A percentile compares a stretch with the other conserved stretches of the same genome.
phyloP scores from a whole-genome alignment of 306 rosid genomes.

The Hippophae rhamnoides region DNA sequence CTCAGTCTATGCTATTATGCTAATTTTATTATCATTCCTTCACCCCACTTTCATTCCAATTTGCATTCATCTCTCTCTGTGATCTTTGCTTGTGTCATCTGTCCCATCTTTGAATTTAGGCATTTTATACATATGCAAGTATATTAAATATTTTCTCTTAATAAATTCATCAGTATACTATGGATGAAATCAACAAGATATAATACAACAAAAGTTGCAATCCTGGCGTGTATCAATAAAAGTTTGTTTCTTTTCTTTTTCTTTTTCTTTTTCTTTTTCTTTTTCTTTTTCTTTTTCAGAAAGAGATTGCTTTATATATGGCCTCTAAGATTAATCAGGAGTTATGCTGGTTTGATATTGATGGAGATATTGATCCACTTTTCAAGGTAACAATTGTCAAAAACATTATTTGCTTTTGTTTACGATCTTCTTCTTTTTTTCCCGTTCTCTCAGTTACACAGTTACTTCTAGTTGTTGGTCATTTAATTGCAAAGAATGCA shows the following conservation, averaged over 20 bases:
- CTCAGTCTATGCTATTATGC: neutral
- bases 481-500: neutral
- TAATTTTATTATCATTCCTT: neutral
- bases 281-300: slow-evolving; percentile 42
- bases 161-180: no score
- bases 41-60: no score
- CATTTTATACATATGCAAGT: no score
- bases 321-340: slow-evolving; percentile 68
- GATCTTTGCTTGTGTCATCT: no score
- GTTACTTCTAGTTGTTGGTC: neutral
- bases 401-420: slow-evolving; percentile 1
- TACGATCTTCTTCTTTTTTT: slow-evolving; percentile 7
- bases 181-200: no score
- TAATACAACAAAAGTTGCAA: neutral
- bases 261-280: slow-evolving; percentile 28
- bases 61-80: no score
- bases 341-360: slow-evolving; percentile 78
- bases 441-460: neutral
- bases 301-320: slow-evolving; percentile 88
- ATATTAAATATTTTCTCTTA: no score
- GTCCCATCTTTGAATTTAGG: no score
- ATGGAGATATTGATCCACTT: slow-evolving; percentile 82
- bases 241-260: slow-evolving; percentile 12
- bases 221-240: slow-evolving; percentile 13
- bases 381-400: slow-evolving; percentile 52